Evolutionary conservation across 2,329 filamentous ascomycete genomes (phyloP).

Genomic region (Ophiobolus disseminans): DNA sequence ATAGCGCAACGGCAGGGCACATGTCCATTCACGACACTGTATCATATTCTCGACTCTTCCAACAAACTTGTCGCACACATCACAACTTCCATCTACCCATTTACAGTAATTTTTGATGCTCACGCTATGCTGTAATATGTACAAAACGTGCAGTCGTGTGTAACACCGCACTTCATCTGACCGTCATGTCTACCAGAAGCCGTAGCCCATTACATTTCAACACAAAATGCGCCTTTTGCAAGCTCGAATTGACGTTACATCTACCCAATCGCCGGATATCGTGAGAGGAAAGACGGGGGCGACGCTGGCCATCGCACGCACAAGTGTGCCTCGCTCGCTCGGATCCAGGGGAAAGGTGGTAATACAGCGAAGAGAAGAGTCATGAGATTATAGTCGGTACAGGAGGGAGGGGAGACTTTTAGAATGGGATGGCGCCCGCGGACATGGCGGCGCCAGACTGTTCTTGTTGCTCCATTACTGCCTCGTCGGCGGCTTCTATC

Average conservation of each 20-base stretch:
- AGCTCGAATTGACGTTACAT: slow-evolving; percentile 17
- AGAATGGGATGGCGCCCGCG: slow-evolving; percentile 50
- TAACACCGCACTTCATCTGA: too few species aligned
- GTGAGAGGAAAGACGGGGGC: slow-evolving; percentile 30
- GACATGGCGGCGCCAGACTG: slow-evolving; percentile 31
- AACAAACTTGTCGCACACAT: slow-evolving; percentile 30
- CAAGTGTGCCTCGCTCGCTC: slow-evolving; percentile 34
- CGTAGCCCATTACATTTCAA: slow-evolving; percentile 27
- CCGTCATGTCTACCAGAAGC: slow-evolving; percentile 24
- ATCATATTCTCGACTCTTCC: slow-evolving; percentile 39
- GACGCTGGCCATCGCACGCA: too few species aligned
- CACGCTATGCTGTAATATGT: slow-evolving; percentile 42
- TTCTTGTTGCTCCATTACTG: slow-evolving; percentile 52
- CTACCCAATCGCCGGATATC: slow-evolving; percentile 38
- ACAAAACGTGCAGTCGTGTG: too few species aligned
- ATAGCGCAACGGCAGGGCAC: slow-evolving; percentile 13
- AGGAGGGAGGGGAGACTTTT: slow-evolving; percentile 31
- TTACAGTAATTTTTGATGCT: slow-evolving; percentile 18
- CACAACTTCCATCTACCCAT: background rate
- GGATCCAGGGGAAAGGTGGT: slow-evolving; percentile 42
- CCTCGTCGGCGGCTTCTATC: slow-evolving; percentile 51
- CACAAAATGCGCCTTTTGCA: slow-evolving; percentile 33
- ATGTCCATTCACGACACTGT: slow-evolving; percentile 30
- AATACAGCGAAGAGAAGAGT: slow-evolving; percentile 51
- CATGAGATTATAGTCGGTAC: slow-evolving; percentile 46